Base-by-base conservation (phyloP, 2,329 filamentous ascomycete genomes). In the Colletotrichum sp. region DNA sequence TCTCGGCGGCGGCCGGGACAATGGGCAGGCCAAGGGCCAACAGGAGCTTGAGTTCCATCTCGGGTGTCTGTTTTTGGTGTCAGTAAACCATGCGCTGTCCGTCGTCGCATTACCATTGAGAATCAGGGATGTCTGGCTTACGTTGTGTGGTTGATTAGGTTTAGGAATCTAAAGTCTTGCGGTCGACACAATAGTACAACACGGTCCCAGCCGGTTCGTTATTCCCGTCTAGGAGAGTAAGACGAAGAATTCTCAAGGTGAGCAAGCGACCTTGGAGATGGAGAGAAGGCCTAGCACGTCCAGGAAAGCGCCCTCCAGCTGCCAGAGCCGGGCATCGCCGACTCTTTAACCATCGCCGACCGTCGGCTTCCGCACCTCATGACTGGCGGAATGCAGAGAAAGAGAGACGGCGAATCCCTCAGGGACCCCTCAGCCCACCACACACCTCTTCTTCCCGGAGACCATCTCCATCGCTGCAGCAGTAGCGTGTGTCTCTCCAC, bases 1-100 rank as follows among this genome's bases (percentile, higher is more conserved):
- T 94, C 86, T 98, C 95, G 24, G 86, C 86, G 64, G 87, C 79
- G 69, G 85, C 82, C 65, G 87, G 80, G 57, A 87, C 83, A 77
- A 87, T 78, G 74, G 88, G 26, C 16, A 76, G 70, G 48, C 74
- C 70, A 13, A 76, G 59, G 36, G 74, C 79, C 57, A 76, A 43
- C 72, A 87, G 76, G 28, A 84, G 80, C 76, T 86, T 87, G 79
- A 84, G 79, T 71, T 81, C 84, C 87, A 88, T 88, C 67, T 64
- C 66, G 63, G n/a, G 14, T 30, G 52, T n/a, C 30, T 60, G 8
- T 26, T 7, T 26, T 9, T 21, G 16, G 14, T 68, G 68, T 71
- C 30, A 68, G 57, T 28, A 26, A 52, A 14, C 32, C n/a, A 61
- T 6, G 24, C 18, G 14, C 28, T 9, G 28, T 39, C n/a, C 36